Evolutionary conservation across 78 protist genomes (phyloP).

Genomic region (Goniomonas avonlea): DNA sequence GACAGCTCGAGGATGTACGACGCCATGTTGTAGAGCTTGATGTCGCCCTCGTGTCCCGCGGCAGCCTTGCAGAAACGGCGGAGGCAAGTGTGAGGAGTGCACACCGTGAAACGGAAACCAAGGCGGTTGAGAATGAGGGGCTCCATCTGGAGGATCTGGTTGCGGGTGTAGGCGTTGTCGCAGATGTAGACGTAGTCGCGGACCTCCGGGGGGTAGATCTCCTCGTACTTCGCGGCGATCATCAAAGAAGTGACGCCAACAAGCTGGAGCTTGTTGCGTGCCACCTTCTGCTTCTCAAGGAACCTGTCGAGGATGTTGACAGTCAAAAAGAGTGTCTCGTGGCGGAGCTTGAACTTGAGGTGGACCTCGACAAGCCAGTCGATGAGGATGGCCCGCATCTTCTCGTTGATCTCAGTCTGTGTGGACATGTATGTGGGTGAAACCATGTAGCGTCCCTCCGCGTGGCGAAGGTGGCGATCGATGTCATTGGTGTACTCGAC

Average conservation of each 20-base stretch:
- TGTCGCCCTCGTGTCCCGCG: slow-evolving; percentile 35
- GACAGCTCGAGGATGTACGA: slow-evolving; percentile 78
- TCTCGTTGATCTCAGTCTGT: slow-evolving; percentile 56
- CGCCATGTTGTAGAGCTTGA: slow-evolving; percentile 50
- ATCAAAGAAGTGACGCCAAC: slow-evolving; percentile 89
- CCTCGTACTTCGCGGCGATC: slow-evolving; percentile 95
- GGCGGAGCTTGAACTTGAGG: slow-evolving; percentile 48
- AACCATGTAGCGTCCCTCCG: slow-evolving; percentile 5
- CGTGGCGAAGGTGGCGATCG: not conserved
- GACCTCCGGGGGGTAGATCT: slow-evolving; percentile 84
- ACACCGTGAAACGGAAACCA: slow-evolving; percentile 65
- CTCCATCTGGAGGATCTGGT: slow-evolving; percentile 83
- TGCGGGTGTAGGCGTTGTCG: slow-evolving; percentile 86
- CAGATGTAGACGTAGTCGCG: slow-evolving; percentile 88
- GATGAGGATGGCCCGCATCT: slow-evolving; percentile 70
- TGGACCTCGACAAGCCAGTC: slow-evolving; percentile 79
- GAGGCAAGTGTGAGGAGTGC: slow-evolving; percentile 79
- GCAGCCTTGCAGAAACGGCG: slow-evolving; percentile 82
- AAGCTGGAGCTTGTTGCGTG: slow-evolving; percentile 72
- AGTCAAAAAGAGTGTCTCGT: slow-evolving; percentile 74
- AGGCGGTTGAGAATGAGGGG: slow-evolving; percentile 58
- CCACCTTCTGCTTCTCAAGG: slow-evolving; percentile 47
- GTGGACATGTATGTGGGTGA: slow-evolving; percentile 4
- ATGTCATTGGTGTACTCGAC: slow-evolving; percentile 31
- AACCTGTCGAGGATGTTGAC: slow-evolving; percentile 82